phyloP scores from a whole-genome alignment of 306 rosid species.

The Betula pendula region DNA sequence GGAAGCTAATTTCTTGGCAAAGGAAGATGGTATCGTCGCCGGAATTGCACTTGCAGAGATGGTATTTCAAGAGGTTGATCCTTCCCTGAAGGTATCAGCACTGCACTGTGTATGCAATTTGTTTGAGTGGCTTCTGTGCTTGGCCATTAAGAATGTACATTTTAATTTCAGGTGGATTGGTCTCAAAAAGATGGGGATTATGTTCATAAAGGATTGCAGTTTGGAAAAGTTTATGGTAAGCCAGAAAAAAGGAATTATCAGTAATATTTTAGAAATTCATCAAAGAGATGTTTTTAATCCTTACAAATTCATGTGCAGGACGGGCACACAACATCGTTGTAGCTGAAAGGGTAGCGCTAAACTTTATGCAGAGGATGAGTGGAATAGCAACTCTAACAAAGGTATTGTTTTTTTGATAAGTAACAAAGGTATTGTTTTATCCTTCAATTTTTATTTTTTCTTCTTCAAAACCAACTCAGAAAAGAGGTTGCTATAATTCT shows the following conservation, averaged over 20 bases:
- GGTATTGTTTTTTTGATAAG: conserved; percentile 52
- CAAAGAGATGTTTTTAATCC: conserved; percentile 20
- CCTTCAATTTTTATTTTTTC: not conserved
- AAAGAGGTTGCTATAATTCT: not conserved
- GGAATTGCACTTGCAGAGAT: conserved; percentile 84
- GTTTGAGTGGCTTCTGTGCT: conserved; percentile 18
- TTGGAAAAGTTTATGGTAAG: conserved; percentile 88
- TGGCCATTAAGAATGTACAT: conserved; percentile 22
- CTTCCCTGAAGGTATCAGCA: conserved; percentile 64
- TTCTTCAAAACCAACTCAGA: not conserved
- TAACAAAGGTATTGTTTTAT: too few relatives aligned
- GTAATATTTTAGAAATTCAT: conserved; percentile 25
- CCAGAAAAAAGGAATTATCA: conserved; percentile 6
- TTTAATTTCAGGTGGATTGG: conserved; percentile 78
- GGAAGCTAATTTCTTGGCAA: conserved; percentile 87
- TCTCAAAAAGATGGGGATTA: conserved; percentile 74
- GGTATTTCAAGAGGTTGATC: conserved; percentile 82
- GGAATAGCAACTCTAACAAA: conserved; percentile 92
- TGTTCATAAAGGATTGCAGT: conserved; percentile 68
- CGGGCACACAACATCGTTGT: conserved; percentile 75
- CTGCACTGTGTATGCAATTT: conserved; percentile 25
- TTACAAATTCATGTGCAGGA: conserved; percentile 50
- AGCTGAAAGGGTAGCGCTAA: conserved; percentile 86
- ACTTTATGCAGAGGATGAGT: conserved; percentile 98
- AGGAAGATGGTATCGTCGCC: conserved; percentile 84